Base-by-base conservation (phyloP, 495 filamentous ascomycete genomes). In the Penicillium antarcticum region DNA sequence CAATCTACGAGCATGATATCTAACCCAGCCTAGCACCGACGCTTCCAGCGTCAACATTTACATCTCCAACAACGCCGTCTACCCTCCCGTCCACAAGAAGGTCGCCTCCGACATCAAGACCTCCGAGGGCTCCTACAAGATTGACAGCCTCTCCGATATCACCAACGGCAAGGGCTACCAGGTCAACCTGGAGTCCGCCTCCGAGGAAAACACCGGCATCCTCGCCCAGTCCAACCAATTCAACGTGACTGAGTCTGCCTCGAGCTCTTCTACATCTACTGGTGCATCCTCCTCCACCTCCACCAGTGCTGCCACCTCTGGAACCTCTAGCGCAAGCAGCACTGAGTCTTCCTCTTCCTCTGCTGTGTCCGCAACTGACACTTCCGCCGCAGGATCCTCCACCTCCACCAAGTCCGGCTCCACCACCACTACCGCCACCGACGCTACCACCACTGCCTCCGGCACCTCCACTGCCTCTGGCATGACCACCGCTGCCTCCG, bases 1-100 rank as follows among this genome's bases (percentile, higher is more conserved):
- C 5, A 29, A 29, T 29, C 8, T 29, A 29, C 5, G 8, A 29
- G 8, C 26, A 7, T 35, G 9, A 35, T 13, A 12, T 40, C 52
- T 57, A 45, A 61, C 36, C 7, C 11, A 0, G 1, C 18, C n/a
- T 34, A 71, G 66, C 45, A 70, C 69, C 38, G 71, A 74, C 36
- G 61, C 61, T 9, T 56, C 56, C 32, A 56, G 49, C 41, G 67
- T 72, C 53, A 52, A 74, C 32, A 60, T 74, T 33, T 62, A 67
- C 56, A 53, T 74, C 8, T 63, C 71, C 50, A 73, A 74, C 63
- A 67, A 73, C 46, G 52, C 56, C 38, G 57, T 69, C 38, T 72
- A 72, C 46, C 71, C 71, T 34, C 53, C 53, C 5, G 60, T 82
- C 5, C 63, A 73, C 35, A 67, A 78, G 58, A 77, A 75, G 41